Evolutionary conservation across 2,329 filamentous ascomycete genomes (phyloP), one percentile per base, ranked within the genome.

Genomic region (Aspergillus udagawae): DNA sequence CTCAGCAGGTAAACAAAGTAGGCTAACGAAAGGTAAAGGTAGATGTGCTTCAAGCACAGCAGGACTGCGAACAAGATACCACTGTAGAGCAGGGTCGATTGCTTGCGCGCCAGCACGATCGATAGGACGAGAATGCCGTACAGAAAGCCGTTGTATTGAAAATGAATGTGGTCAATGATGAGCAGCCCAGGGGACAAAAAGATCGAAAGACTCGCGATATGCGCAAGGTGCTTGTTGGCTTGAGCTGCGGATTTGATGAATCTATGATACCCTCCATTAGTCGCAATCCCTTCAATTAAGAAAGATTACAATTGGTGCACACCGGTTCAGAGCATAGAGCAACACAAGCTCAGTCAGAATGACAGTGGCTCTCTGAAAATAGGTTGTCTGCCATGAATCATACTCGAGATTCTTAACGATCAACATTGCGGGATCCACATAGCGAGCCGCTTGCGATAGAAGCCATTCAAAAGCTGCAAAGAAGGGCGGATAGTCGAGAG

Each of bases 121-220:
- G 94, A 97, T 54, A 93, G 81, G 41, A 97, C 84, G 52, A 99
- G 80, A 47, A 97, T 79, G 41, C 94, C 94, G 72, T 97, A 99
- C 76, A 99, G 86, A 76, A 92, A 92, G 44, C 94, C 93, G 78
- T 99, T 99, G 79, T 99, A 99, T 79, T 99, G 94, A 74, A 99
- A 99, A 74, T 97, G 92, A 63, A 97, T 93, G 73, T 99, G 94
- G 70, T 99, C 94, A 73, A 99, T 97, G 71, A 99, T 95, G 59
- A 99, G 81, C 38, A 99, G 84, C 1, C 93, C 94, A 0, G 94
- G 94, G 0, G 92, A 97, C 12, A 97, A 84, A 3, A 97, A 79
- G 58, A 99, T 87, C 1, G 93, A 97, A 55, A 97, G 81, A 25
- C 92, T 92, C 49, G 89, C 90, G 25, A 90, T 91, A 70, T 97